Conservation (phyloP, 139 green algal genomes). For the Closterium sp. region DNA sequence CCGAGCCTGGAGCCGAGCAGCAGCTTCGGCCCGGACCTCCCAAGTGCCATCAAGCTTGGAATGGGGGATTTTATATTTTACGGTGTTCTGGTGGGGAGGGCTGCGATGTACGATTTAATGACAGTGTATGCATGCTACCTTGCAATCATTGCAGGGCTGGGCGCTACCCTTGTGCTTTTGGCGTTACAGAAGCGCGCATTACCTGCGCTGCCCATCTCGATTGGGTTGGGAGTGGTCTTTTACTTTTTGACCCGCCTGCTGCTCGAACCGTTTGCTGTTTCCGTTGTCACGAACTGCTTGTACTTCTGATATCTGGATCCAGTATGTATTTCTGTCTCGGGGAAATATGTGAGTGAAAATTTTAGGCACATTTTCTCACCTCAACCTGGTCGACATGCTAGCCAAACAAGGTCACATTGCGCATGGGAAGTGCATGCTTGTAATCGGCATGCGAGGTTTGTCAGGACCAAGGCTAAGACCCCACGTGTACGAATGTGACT, state of each 20-base stretch:
- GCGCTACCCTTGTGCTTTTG: constrained; percentile 52
- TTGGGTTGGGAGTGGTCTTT: constrained; percentile 82
- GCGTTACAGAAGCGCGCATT: constrained; percentile 79
- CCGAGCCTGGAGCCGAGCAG: neutral
- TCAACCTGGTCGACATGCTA: too few relatives aligned
- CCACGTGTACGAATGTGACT: too few relatives aligned
- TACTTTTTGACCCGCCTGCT: constrained; percentile 83
- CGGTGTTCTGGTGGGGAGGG: constrained; percentile 78
- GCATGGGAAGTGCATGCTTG: too few relatives aligned
- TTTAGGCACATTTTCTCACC: too few relatives aligned
- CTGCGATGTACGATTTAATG: constrained; percentile 93
- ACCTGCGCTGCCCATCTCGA: constrained; percentile 92
- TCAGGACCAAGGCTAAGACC: too few relatives aligned
- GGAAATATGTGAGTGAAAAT: too few relatives aligned
- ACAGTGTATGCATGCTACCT: constrained; percentile 76
- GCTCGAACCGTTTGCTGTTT: constrained; percentile 79
- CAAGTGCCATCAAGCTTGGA: constrained; percentile 68
- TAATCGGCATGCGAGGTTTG: too few relatives aligned
- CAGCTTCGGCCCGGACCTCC: neutral
- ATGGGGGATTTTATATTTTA: constrained; percentile 99
- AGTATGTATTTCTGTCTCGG: too few relatives aligned
- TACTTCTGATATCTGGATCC: constrained; percentile 49
- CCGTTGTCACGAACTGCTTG: constrained; percentile 22
- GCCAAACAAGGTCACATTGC: too few relatives aligned
- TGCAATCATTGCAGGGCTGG: constrained; percentile 75